phyloP scores from a whole-genome alignment of 306 rosid genomes.

The Acacia confusa region DNA sequence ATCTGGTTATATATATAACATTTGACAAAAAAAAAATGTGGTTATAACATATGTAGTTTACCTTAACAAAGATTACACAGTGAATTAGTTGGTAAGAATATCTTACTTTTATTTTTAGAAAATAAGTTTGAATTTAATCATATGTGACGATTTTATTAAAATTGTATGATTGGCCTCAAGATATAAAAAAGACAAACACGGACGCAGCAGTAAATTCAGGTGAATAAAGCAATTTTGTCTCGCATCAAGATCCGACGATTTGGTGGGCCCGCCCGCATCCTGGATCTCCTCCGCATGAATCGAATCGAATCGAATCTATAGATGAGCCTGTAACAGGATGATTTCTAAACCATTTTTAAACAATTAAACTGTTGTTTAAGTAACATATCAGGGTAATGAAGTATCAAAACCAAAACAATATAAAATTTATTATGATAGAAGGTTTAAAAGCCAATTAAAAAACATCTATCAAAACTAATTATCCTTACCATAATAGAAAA shows the following conservation, averaged over 20 bases:
- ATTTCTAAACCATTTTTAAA: too few relatives aligned
- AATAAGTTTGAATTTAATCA: too few relatives aligned
- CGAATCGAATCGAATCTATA: conserved; percentile 3
- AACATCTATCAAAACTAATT: too few relatives aligned
- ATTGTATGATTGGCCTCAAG: not conserved
- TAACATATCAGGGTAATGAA: too few relatives aligned
- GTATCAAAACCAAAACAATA: too few relatives aligned
- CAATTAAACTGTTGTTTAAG: too few relatives aligned
- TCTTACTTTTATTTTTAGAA: not conserved
- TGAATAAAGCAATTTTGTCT: conserved; percentile 13
- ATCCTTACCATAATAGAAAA: too few relatives aligned
- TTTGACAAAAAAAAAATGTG: too few relatives aligned
- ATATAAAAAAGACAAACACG: not conserved
- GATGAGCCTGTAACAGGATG: too few relatives aligned
- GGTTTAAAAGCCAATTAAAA: too few relatives aligned
- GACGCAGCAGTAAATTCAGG: not conserved
- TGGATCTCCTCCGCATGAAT: conserved; percentile 23
- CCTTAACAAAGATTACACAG: not conserved
- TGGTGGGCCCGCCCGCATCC: conserved; percentile 52
- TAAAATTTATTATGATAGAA: too few relatives aligned
- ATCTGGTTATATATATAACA: too few relatives aligned
- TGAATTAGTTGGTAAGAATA: not conserved
- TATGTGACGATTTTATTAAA: not conserved
- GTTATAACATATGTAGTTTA: not conserved
- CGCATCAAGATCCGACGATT: conserved; percentile 38